phyloP scores from a whole-genome alignment of 139 green algal species.

The Cymbomonas tetramitiformis region DNA sequence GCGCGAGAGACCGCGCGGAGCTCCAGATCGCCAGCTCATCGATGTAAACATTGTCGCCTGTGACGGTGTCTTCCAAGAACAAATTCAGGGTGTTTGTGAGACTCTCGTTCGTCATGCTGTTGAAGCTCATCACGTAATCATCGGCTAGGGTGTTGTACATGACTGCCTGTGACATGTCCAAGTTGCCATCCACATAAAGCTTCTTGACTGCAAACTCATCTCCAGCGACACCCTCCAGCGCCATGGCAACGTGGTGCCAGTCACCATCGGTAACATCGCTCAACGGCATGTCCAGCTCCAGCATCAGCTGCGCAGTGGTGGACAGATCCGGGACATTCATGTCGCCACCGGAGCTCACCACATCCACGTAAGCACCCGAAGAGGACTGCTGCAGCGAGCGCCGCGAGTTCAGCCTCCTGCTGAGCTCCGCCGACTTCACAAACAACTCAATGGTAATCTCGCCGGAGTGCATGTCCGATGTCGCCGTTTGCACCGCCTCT shows the following conservation, averaged over 20 bases:
- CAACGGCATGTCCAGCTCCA: background rate
- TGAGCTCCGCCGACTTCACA: background rate
- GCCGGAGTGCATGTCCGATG: background rate
- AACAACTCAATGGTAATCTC: background rate
- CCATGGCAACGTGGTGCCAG: constrained; percentile 1
- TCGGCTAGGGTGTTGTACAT: background rate
- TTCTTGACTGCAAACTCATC: too few species aligned
- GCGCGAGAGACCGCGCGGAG: background rate
- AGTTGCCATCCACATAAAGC: background rate
- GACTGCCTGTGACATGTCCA: background rate
- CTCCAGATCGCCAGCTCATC: constrained; percentile 1
- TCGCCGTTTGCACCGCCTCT: background rate
- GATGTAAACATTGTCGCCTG: too few species aligned
- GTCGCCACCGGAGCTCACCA: background rate
- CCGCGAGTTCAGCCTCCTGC: too few species aligned
- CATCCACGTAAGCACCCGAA: background rate
- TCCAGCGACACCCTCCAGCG: background rate
- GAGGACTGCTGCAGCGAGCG: background rate
- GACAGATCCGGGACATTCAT: too few species aligned
- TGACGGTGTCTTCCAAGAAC: background rate
- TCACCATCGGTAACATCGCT: background rate
- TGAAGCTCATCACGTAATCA: too few species aligned
- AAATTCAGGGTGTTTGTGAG: background rate
- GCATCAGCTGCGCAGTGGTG: background rate
- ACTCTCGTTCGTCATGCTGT: too few species aligned